These are phyloP conservation scores for Candida wancherniae DNA, from an alignment of 805 yeast genomes.

Conservation along the genomic window DNA sequence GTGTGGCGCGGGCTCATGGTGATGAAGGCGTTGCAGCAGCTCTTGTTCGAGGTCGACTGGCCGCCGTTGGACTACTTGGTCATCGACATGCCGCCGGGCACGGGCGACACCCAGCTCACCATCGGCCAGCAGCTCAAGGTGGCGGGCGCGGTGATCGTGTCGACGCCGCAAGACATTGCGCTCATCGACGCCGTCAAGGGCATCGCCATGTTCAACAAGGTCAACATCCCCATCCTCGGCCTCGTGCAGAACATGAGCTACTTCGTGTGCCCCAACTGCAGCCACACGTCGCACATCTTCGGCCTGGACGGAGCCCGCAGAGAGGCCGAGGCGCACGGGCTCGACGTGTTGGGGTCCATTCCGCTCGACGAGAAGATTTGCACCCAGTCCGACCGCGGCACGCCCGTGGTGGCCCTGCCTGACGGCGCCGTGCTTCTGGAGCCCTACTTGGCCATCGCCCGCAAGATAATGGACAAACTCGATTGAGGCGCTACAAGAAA, in stretches of 20 bases:
- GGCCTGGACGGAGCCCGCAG: slow-evolving; percentile 57
- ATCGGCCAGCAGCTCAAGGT: slow-evolving; percentile 73
- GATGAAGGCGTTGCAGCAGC: slow-evolving; percentile 80
- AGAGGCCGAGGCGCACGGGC: slow-evolving; percentile 44
- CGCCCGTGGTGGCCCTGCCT: slow-evolving; percentile 51
- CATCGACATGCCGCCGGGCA: slow-evolving; percentile 87
- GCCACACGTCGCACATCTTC: slow-evolving; percentile 68
- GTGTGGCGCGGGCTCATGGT: slow-evolving; percentile 88
- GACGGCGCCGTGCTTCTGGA: slow-evolving; percentile 32
- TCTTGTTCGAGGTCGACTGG: slow-evolving; percentile 83
- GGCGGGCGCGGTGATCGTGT: slow-evolving; percentile 76
- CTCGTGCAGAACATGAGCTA: slow-evolving; percentile 81
- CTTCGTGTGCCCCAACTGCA: slow-evolving; percentile 70
- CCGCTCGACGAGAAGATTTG: slow-evolving; percentile 65
- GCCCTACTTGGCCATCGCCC: slow-evolving; percentile 49
- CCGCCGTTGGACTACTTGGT: slow-evolving; percentile 58
- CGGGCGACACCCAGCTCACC: slow-evolving; percentile 83
- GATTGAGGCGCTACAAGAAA: slow-evolving; percentile 6
- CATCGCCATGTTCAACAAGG: slow-evolving; percentile 69
- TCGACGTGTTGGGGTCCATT: slow-evolving; percentile 57
- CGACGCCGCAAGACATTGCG: slow-evolving; percentile 86
- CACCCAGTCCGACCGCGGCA: slow-evolving; percentile 56
- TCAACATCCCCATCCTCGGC: slow-evolving; percentile 68
- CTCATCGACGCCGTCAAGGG: slow-evolving; percentile 77
- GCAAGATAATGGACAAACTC: slow-evolving; percentile 19